phyloP scores from a whole-genome alignment of 306 rosid species.

The Ceratonia siliqua region DNA sequence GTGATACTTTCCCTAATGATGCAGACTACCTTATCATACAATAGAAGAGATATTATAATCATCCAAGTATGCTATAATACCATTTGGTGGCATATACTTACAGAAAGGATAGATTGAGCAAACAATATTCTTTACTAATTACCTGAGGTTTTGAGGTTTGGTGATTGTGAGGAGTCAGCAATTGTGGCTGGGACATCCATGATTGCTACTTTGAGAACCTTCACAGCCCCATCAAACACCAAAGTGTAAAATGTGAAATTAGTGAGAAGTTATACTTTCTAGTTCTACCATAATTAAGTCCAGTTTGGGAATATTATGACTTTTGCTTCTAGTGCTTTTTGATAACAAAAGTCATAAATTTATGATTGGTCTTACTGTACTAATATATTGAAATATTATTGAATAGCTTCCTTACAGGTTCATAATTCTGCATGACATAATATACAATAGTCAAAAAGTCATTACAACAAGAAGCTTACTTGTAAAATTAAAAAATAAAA shows the following conservation, averaged over 20 bases:
- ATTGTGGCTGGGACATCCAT: background rate
- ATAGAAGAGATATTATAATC: slow-evolving; percentile 26
- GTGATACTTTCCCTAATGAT: slow-evolving; percentile 45
- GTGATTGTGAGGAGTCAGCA: background rate
- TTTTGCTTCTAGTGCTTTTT: too few relatives aligned
- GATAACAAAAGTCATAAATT: too few relatives aligned
- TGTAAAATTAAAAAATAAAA: too few relatives aligned
- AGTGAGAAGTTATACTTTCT: background rate
- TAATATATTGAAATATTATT: too few relatives aligned
- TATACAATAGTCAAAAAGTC: too few relatives aligned
- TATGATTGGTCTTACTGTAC: too few relatives aligned
- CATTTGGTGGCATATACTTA: background rate
- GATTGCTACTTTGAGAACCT: background rate
- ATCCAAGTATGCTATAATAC: background rate
- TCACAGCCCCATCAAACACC: background rate
- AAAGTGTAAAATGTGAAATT: background rate
- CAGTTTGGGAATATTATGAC: too few relatives aligned
- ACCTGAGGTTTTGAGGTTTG: background rate
- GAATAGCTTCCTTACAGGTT: too few relatives aligned
- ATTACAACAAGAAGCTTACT: too few relatives aligned
- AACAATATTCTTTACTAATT: background rate
- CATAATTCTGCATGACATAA: too few relatives aligned
- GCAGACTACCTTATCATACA: slow-evolving; percentile 53
- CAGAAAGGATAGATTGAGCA: background rate
- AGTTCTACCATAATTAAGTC: background rate